Evolutionary conservation across 2,329 filamentous ascomycete genomes (phyloP), one percentile per base, ranked within the genome.

Genomic region (Tolypocladium nubicola): DNA sequence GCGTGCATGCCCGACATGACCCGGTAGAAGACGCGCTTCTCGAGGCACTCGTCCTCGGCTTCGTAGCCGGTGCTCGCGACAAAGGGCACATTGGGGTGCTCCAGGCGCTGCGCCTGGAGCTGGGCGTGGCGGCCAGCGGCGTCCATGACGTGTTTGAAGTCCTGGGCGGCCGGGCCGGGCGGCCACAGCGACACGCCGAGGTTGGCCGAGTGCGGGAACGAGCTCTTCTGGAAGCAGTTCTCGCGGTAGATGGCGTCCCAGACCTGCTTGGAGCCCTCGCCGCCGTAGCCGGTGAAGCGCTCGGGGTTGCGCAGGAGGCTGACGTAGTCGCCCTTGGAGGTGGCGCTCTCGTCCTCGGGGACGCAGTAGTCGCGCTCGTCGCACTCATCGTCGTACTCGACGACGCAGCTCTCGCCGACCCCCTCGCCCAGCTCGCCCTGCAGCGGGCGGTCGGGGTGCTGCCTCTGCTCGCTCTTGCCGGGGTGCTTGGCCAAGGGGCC

Each of bases 1-100:
- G 94, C 90, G 72, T 99, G 94, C 94, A 99, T 97, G 49, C 94
- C 94, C 55, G 91, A 96, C 61, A 99, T 85, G 61, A 99, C 85
- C 8, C 92, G 84, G 74, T 97, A 94, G 71, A 99, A 99, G 41
- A 97, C 94, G n/a, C 94, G 88, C 80, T 99, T 97, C 77, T 99
- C 94, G 30, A 99, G 76, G 67, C 94, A 99, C 68, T 96, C 89
- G 64, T 97, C 92, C 63, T 96, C 91, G 53, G 86, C 79, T 62
- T 94, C 89, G 54, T 93, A 77, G 0, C 83, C 81, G 9, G 83
- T 83, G 65, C 82, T 81, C 54, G 84, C 79, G 53, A 85, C 79
- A 53, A 85, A 83, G 1, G 80, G 79, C 3, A 79, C 79, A 59
- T 83, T 79, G 35, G 81, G 79, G 45, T 76, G 66, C 33, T 67